Conservation (phyloP, 768 basidiomycete genomes). For the Mycena sanguinolenta region DNA sequence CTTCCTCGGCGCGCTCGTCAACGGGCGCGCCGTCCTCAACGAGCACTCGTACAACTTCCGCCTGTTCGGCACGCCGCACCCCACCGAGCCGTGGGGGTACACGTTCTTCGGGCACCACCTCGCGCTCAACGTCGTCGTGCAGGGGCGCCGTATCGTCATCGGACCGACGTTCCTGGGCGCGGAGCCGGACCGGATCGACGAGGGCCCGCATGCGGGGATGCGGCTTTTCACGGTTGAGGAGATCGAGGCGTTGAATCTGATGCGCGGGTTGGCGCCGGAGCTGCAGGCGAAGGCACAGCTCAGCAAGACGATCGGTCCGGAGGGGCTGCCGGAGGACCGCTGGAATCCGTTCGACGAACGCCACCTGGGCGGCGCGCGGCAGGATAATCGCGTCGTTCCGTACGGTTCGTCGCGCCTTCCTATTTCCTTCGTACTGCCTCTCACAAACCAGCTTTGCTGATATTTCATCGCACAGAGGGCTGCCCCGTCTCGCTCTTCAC, state of each 20-base stretch:
- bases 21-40: constrained; percentile 4
- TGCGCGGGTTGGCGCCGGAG: neutral
- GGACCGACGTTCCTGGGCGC: constrained; percentile 10
- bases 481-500: constrained; percentile 5
- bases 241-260: constrained; percentile 4
- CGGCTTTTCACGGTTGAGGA: constrained; percentile 5
- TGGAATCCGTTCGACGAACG: constrained; percentile 17
- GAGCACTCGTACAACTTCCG: constrained; percentile 13
- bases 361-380: constrained; percentile 11
- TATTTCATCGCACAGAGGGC: neutral
- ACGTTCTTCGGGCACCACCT: constrained; percentile 17
- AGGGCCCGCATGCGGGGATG: neutral
- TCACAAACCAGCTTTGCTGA: no score
- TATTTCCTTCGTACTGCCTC: no score
- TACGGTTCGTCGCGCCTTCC: neutral
- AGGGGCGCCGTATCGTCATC: constrained; percentile 6
- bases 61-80: neutral
- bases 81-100: constrained; percentile 1
- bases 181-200: constrained; percentile 11
- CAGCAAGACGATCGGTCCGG: constrained; percentile 3
- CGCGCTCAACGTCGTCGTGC: neutral
- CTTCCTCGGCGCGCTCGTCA: constrained; percentile 3
- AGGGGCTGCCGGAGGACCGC: constrained; percentile 1
- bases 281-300: constrained; percentile 7
- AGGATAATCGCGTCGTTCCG: constrained; percentile 6